Base-by-base conservation (phyloP, 768 basidiomycete species). In the Amanita exitialis region DNA sequence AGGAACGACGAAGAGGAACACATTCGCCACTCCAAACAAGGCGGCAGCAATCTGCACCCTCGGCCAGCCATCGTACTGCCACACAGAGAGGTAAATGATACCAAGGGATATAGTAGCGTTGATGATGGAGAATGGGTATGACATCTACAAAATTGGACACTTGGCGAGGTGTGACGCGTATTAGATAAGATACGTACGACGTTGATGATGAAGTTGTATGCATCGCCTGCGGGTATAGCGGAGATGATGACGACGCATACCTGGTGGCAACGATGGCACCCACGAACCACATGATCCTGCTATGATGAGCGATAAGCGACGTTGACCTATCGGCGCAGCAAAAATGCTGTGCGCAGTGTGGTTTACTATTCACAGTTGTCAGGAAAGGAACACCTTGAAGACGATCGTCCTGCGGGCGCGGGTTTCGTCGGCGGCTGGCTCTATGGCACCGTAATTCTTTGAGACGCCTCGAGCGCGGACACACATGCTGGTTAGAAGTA, bases 261-360 rank as follows among this genome's bases (percentile, higher is more conserved):
- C n/a, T n/a, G 0, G 76, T 71, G 1, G 86, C 82, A 35, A 86
- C 73, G 27, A 74, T 59, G 3, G 85, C 78, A 0, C 85, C 86
- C 4, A 84, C 58, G 13, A 86, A 64, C 86, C 86, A 88, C 78
- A 86, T 79, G 5, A 78, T 44, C 4, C 20, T 21, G 20, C 38
- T 18, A 39, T 8, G 15, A 18, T 39, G 8, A 21, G 20, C 72
- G 76, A 20, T 87, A 67, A 47, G 86, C 82, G 23, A 82, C 72
- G 44, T 82, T n/a, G n/a, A n/a, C n/a, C n/a, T n/a, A n/a, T 80
- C 0, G 86, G 82, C 0, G 82, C 80, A 9, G 82, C 82, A 59
- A 82, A 87, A 39, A 86, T 83, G 10, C 85, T 87, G 8, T 28
- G 20, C 37, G 32, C 12, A 4, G 23, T 13, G 8, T 37, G 3